Base-by-base conservation (phyloP, 2,329 filamentous ascomycete species). In the Thermoascus crustaceus region DNA sequence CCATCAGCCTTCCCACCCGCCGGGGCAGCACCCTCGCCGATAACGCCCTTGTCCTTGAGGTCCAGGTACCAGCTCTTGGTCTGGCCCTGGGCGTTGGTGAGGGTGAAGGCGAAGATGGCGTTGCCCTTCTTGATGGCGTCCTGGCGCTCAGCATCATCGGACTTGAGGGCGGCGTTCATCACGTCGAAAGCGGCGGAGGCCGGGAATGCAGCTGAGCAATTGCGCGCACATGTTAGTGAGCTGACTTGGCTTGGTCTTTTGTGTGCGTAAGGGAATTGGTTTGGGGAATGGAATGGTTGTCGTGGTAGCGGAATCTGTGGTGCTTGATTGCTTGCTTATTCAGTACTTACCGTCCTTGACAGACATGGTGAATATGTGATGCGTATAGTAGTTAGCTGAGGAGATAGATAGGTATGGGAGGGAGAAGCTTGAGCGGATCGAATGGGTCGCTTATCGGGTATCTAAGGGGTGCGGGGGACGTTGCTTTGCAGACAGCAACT, bases 61-160 rank as follows among this genome's bases (percentile, higher is more conserved):
- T 98, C 91, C 50, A 98, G 85, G 69, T 93, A 78, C 91, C 91
- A 98, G 67, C 78, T 83, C 54, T 85, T 79, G 40, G 79, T 80
- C 62, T 88, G 76, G 52, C 85, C 86, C 16, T 73, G 73, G 39
- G 70, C 64, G 74, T 98, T 98, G 75, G 94, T 96, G 48, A 98
- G 71, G 36, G 78, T 86, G 68, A 98, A 96, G 42, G 81, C 81
- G 62, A 94, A 95, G 61, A 96, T 71, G 42, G 83, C 86, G 53
- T 82, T 82, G 57, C 80, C 89, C 59, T 86, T 78, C 67, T 93
- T 89, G 64, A 96, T 81, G 49, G 89, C 88, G 47, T 87, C 80
- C 68, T 93, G 82, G 66, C 80, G 80, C 54, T 86, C 84, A 46
- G 75, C 73, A 18, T 83, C 78, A 61, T 75, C 77, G 53, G 73